Percentiles rank a stretch among this genome's conserved stretches.
phyloP scores from a whole-genome alignment of 768 basidiomycete species.

The Leucosporidium scottii region DNA sequence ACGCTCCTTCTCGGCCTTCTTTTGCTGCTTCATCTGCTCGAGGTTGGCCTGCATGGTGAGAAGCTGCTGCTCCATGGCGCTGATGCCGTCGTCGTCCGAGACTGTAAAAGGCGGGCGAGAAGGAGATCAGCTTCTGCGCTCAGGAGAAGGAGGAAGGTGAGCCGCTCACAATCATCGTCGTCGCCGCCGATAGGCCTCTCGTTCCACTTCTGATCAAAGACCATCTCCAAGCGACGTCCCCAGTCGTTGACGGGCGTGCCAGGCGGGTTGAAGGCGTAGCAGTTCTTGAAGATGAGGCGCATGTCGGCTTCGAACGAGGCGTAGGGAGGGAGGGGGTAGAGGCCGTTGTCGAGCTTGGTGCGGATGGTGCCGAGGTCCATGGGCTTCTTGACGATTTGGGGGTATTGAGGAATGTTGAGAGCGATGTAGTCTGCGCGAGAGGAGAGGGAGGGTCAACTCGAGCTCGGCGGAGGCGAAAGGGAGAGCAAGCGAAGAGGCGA shows the following conservation, averaged over 20 bases:
- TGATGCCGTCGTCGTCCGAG: conserved; percentile 48
- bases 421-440: conserved; percentile 59
- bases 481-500: background rate
- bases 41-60: conserved; percentile 67
- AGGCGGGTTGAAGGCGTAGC: conserved; percentile 81
- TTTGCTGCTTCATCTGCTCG: conserved; percentile 54
- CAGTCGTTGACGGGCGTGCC: conserved; percentile 80
- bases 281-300: conserved; percentile 90
- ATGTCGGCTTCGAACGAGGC: conserved; percentile 82
- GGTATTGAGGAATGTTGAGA: conserved; percentile 74
- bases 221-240: conserved; percentile 70
- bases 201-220: conserved; percentile 92
- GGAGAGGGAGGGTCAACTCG: conserved; percentile 4
- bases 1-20: conserved; percentile 67
- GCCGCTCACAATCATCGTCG: conserved; percentile 15
- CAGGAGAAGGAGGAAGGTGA: background rate
- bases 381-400: conserved; percentile 80
- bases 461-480: background rate
- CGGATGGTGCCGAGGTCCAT: conserved; percentile 92
- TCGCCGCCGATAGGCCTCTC: conserved; percentile 50
- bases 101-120: background rate
- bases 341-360: conserved; percentile 66
- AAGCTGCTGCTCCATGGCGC: conserved; percentile 71
- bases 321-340: conserved; percentile 59
- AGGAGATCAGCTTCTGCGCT: background rate